These are phyloP conservation scores for Kwoniella shivajii DNA, from an alignment of 1,284 basidiomycete genomes.

Conservation along the genomic window DNA sequence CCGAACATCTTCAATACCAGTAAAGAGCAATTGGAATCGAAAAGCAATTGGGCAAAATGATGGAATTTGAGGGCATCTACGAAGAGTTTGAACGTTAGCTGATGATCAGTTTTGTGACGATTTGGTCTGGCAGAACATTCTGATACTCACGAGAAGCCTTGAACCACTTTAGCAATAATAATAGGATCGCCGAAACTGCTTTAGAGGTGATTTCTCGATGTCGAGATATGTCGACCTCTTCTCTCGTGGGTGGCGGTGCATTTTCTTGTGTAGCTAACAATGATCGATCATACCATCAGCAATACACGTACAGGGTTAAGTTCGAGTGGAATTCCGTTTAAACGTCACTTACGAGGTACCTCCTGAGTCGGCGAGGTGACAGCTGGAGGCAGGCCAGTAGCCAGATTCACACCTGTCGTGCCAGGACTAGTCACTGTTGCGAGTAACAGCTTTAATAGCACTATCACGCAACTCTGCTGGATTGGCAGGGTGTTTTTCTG, in stretches of 20 bases:
- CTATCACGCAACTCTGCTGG: slow-evolving; percentile 82
- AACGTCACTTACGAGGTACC: slow-evolving; percentile 62
- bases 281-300: no score
- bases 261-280: slow-evolving; percentile 49
- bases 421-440: slow-evolving; percentile 83
- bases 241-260: slow-evolving; percentile 74
- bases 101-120: not conserved
- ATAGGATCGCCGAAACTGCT: slow-evolving; percentile 90
- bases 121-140: not conserved
- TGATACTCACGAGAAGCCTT: slow-evolving; percentile 83
- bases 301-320: no score
- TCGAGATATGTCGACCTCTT: slow-evolving; percentile 90
- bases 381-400: slow-evolving; percentile 63
- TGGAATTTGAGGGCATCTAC: slow-evolving; percentile 98
- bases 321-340: not conserved
- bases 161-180: slow-evolving; percentile 95
- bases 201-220: slow-evolving; percentile 98
- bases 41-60: slow-evolving; percentile 87
- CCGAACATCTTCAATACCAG: slow-evolving; percentile 98
- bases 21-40: slow-evolving; percentile 93
- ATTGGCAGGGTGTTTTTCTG: slow-evolving; percentile 71
- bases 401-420: slow-evolving; percentile 61
- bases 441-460: slow-evolving; percentile 81
- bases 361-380: slow-evolving; percentile 56
- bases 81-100: not conserved